A percentile compares a stretch with the other conserved stretches of the same genome.
Evolutionary conservation across 2,329 filamentous ascomycete genomes (phyloP).

Genomic region (Ophiostoma australiae): DNA sequence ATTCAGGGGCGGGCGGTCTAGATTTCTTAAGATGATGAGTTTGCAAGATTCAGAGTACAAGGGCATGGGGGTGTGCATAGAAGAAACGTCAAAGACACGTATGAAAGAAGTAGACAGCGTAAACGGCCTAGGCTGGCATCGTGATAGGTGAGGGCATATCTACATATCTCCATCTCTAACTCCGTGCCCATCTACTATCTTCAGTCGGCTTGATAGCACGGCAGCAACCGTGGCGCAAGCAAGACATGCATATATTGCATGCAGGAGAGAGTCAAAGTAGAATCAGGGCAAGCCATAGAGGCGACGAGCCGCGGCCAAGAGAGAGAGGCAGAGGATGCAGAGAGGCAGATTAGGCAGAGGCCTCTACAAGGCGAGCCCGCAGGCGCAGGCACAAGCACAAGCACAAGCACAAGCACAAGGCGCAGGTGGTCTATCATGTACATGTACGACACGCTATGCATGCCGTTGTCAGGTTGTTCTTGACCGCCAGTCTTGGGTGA

Average conservation of each 20-base stretch:
- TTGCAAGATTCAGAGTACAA: background rate
- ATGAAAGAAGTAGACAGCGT: background rate
- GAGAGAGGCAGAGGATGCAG: background rate
- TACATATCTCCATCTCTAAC: too few relatives aligned
- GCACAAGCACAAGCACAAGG: background rate
- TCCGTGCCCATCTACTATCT: background rate
- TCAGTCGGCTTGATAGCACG: background rate
- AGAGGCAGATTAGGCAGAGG: background rate
- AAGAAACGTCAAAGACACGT: background rate
- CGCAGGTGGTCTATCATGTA: background rate
- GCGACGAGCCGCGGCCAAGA: background rate
- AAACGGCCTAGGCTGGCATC: background rate
- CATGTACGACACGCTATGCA: conserved; percentile 1
- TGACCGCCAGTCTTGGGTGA: conserved; percentile 4
- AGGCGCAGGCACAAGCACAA: too few relatives aligned
- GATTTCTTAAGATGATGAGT: background rate
- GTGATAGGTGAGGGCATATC: too few relatives aligned
- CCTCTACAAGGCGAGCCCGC: background rate
- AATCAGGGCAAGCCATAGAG: background rate
- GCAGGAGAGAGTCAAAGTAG: background rate
- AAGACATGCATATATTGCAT: conserved; percentile 3
- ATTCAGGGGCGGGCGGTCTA: background rate
- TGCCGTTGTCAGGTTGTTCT: background rate
- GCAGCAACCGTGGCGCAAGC: conserved; percentile 1
- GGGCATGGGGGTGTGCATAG: background rate